Conservation (phyloP, 805 yeast genomes). For the Metschnikowia koreensis region DNA sequence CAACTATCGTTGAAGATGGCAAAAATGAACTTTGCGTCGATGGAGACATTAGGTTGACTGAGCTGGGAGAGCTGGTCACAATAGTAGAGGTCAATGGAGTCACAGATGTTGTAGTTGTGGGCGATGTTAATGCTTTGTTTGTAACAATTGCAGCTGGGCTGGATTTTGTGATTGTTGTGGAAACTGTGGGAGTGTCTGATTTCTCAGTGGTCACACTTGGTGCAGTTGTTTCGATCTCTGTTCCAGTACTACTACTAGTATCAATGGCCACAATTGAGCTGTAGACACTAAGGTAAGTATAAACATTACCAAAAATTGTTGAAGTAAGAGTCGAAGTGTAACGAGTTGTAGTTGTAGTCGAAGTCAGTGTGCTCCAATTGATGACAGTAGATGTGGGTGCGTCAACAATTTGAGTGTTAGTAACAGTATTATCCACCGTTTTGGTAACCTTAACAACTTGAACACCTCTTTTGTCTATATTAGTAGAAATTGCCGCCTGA, state of each 20-base stretch:
- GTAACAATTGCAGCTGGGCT: not conserved
- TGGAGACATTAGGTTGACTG: not conserved
- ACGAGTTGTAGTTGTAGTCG: conserved; percentile 37
- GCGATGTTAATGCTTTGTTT: not conserved
- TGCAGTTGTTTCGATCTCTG: not conserved
- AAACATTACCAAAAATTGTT: conserved; percentile 39
- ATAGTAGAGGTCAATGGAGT: conserved; percentile 5
- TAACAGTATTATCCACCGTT: conserved; percentile 35
- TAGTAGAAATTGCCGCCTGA: conserved; percentile 7
- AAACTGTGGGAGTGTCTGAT: not conserved
- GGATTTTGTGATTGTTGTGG: conserved; percentile 4
- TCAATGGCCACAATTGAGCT: conserved; percentile 2
- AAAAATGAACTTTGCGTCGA: not conserved
- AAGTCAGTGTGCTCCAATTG: conserved; percentile 27
- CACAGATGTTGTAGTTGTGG: not conserved
- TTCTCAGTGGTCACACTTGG: not conserved
- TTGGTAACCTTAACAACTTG: conserved; percentile 34
- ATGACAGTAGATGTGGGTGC: conserved; percentile 32
- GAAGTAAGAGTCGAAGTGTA: conserved; percentile 45
- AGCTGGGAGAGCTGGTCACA: conserved; percentile 4
- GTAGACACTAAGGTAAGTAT: conserved; percentile 27
- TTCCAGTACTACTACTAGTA: not conserved
- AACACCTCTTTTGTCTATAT: conserved; percentile 13
- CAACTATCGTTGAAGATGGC: not conserved
- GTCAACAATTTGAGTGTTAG: conserved; percentile 32